Percentiles rank a stretch among this genome's conserved stretches.
Conservation (phyloP, 345 rosid species). For the Lumnitzera racemosa region DNA sequence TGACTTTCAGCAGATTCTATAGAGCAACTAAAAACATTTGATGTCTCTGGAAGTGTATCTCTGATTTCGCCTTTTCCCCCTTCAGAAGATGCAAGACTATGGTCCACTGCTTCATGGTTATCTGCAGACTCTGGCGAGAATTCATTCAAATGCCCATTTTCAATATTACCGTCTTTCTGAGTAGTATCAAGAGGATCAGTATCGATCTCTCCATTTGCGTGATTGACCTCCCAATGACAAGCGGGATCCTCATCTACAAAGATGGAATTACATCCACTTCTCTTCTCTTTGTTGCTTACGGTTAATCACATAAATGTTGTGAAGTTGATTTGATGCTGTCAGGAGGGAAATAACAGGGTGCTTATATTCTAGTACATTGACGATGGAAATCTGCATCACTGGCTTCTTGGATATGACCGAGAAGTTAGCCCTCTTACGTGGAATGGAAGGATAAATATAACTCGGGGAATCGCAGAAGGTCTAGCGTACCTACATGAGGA, state of each 20-base stretch:
- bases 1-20: conserved; percentile 56
- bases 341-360: conserved; percentile 50
- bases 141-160: conserved; percentile 15
- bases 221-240: conserved; percentile 15
- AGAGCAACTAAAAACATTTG: conserved; percentile 16
- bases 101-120: too few relatives aligned
- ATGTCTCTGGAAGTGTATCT: conserved; percentile 16
- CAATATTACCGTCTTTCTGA: conserved; percentile 8
- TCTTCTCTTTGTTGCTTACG: conserved; percentile 26
- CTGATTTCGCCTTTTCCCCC: conserved; percentile 9
- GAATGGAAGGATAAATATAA: conserved; percentile 46
- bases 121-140: not conserved
- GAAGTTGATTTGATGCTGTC: conserved; percentile 57
- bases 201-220: conserved; percentile 24
- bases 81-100: conserved; percentile 5
- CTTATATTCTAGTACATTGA: conserved; percentile 60
- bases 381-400: conserved; percentile 63
- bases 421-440: conserved; percentile 43
- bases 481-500: too few relatives aligned
- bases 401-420: conserved; percentile 61
- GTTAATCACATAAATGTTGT: conserved; percentile 37
- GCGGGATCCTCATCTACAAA: conserved; percentile 12
- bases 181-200: conserved; percentile 8
- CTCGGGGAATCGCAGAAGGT: conserved; percentile 74
- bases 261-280: conserved; percentile 10